A percentile compares a stretch with the other conserved stretches of the same genome.
Evolutionary conservation across 805 yeast genomes (phyloP).

Genomic region (Cyberlindnera lachancei): DNA sequence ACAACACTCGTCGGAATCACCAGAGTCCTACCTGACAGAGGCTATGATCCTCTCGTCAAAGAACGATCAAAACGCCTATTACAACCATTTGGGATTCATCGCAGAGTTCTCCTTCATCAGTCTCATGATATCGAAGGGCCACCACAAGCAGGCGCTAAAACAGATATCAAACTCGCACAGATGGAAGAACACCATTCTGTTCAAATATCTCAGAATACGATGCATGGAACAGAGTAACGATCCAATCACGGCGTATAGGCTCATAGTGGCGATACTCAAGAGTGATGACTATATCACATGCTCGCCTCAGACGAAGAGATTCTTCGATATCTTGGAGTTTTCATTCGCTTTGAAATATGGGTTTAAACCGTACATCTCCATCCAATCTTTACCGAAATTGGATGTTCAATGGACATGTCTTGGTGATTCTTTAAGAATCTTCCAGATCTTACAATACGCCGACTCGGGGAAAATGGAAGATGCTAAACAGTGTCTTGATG

Average conservation of each 20-base stretch:
- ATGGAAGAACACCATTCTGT: slow-evolving; percentile 1
- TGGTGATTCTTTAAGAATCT: too few relatives aligned
- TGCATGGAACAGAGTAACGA: slow-evolving; percentile 5
- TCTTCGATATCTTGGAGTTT: slow-evolving; percentile 9
- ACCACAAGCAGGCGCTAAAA: slow-evolving; percentile 8
- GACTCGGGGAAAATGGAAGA: too few relatives aligned
- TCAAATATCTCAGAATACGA: slow-evolving; percentile 7
- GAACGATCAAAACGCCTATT: too few relatives aligned
- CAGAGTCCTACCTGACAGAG: slow-evolving; percentile 11
- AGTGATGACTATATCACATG: background rate
- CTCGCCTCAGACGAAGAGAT: slow-evolving; percentile 3
- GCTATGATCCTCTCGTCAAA: slow-evolving; percentile 13
- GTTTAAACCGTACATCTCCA: slow-evolving; percentile 3
- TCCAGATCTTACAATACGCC: too few relatives aligned
- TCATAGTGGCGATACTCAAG: slow-evolving; percentile 2
- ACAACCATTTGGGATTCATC: slow-evolving; percentile 2
- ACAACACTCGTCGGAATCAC: slow-evolving; percentile 1
- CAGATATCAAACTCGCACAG: background rate
- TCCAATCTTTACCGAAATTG: too few relatives aligned
- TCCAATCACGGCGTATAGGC: slow-evolving; percentile 8
- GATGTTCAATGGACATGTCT: too few relatives aligned
- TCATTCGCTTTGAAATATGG: slow-evolving; percentile 10
- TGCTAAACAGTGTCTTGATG: too few relatives aligned
- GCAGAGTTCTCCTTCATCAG: slow-evolving; percentile 6
- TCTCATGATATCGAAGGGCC: slow-evolving; percentile 1